Conservation (phyloP, 2,329 filamentous ascomycete genomes). For the Triangularia setosa region DNA sequence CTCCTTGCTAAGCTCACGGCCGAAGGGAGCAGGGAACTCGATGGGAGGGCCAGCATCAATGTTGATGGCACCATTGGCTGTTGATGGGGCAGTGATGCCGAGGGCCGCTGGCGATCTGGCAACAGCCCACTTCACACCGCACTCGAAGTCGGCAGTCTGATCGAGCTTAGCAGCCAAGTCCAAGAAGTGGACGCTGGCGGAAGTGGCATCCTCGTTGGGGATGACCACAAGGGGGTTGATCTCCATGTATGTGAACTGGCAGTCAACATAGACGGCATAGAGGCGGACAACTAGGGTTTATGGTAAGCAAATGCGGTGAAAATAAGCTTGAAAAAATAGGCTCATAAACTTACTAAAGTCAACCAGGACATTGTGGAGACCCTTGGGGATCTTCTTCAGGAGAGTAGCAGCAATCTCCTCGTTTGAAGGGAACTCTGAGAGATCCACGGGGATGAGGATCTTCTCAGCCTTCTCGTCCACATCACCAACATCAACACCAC, state of each 20-base stretch:
- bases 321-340: neutral
- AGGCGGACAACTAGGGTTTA: constrained; percentile 64
- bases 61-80: constrained; percentile 71
- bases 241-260: constrained; percentile 99
- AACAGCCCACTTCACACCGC: constrained; percentile 97
- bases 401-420: constrained; percentile 82
- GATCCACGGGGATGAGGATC: constrained; percentile 93
- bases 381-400: constrained; percentile 88
- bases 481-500: constrained; percentile 98
- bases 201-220: constrained; percentile 87
- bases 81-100: constrained; percentile 63
- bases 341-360: constrained; percentile 66
- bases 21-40: constrained; percentile 98
- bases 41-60: constrained; percentile 96
- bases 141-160: constrained; percentile 99
- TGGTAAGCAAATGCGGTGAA: constrained; percentile 4
- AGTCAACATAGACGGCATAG: constrained; percentile 98
- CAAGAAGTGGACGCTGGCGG: constrained; percentile 93
- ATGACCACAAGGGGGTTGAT: constrained; percentile 99
- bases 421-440: constrained; percentile 92
- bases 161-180: constrained; percentile 98
- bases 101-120: constrained; percentile 86
- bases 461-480: constrained; percentile 99
- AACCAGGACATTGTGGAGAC: constrained; percentile 95
- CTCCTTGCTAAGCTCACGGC: constrained; percentile 97